Evolutionary conservation across 345 rosid species (phyloP).

Genomic region (Corchorus capsularis): DNA sequence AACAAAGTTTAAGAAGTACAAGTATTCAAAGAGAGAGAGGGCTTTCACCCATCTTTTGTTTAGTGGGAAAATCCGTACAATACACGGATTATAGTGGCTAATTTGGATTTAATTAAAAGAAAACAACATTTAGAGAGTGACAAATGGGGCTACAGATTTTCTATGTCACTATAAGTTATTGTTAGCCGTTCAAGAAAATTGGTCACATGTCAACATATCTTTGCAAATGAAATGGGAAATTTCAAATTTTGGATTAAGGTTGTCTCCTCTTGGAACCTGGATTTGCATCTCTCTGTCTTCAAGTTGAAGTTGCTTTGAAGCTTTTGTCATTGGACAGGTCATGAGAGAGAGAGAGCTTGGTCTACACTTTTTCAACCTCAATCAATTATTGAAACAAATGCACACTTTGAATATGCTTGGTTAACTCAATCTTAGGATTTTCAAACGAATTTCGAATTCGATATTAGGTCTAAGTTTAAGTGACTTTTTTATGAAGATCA

Average conservation of each 20-base stretch:
- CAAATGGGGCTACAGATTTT: background rate
- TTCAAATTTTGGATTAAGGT: slow-evolving; percentile 3
- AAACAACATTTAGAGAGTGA: background rate
- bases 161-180: background rate
- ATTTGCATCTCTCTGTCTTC: background rate
- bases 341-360: background rate
- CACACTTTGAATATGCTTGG: too few relatives aligned
- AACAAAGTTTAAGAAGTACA: slow-evolving; percentile 27
- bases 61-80: slow-evolving; percentile 31
- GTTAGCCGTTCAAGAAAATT: slow-evolving; percentile 19
- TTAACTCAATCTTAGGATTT: too few relatives aligned
- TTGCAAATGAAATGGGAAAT: slow-evolving; percentile 16
- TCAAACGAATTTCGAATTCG: too few relatives aligned
- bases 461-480: too few relatives aligned
- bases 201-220: slow-evolving; percentile 17
- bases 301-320: background rate
- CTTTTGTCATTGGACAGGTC: slow-evolving; percentile 16
- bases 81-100: slow-evolving; percentile 38
- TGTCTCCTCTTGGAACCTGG: background rate
- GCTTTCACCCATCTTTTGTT: background rate
- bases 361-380: background rate
- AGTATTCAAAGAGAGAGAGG: background rate
- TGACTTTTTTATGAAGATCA: too few relatives aligned
- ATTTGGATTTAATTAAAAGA: slow-evolving; percentile 23
- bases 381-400: too few relatives aligned